Base-by-base conservation (phyloP, 2,329 filamentous ascomycete genomes). In the Fusarium sp. region DNA sequence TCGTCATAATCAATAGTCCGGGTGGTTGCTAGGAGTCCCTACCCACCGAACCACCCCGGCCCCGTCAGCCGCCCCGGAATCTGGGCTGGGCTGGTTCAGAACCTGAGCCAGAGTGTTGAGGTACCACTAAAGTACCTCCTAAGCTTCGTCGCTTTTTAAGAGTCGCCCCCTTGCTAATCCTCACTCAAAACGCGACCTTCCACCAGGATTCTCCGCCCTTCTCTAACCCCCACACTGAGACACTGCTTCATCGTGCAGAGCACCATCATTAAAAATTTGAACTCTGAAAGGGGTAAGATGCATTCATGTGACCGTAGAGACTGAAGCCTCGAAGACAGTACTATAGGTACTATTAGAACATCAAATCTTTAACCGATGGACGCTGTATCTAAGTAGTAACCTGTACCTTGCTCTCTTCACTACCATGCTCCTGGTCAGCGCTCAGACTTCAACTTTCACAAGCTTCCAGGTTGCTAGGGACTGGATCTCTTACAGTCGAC, bases 1-100 rank as follows among this genome's bases (percentile, higher is more conserved):
- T 69, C 53, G 57, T 70, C 47, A 63, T 58, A 53, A 27, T 38
- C 27, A 47, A 43, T 34, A 49, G 34, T 38, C 34, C 10, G 6
- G 32, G 44, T 52, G 45, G 55, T 45, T 42, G 44, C 29, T 43
- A 29, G 32, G 34, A 66, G 34, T 55, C 32, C 42, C 47, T 67
- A 70, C 14, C 61, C 52, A 46, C 44, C n/a, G 22, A 46, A 30
- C 32, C 61, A 62, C 44, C 59, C 63, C 63, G 50, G 59, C 47
- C 59, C 65, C 63, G 24, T 45, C 53, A 71, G 54, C 59, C 63
- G 51, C 59, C 63, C 68, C 64, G 44, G 63, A 63, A 55, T 71
- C 50, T 42, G 32, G 50, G 50, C 50, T 42, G 32, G 50, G 50
- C 54, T 52, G 59, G 25, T 29, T 43, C 52, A 24, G 10, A 50